Evolutionary conservation across 108 stramenopile species (phyloP), one percentile per base, ranked within the genome.

Genomic region (Epithemia pelagica): DNA sequence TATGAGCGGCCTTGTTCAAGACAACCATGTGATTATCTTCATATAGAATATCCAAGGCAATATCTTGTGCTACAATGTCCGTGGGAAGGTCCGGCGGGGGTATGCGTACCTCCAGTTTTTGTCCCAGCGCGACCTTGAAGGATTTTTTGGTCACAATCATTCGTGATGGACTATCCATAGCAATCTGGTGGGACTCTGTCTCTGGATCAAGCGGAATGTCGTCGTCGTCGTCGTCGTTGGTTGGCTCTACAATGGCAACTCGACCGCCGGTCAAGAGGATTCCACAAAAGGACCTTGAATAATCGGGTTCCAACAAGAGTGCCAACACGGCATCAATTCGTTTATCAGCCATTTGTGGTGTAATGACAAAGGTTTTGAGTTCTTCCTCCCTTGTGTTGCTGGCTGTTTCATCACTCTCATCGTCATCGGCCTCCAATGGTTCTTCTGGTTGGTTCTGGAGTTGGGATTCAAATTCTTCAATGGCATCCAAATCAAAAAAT

Each of bases 1-100:
- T 96, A 32, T 89, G 93, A 21, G 93, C 93, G 27, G 87, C 81
- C 74, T 97, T 97, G 69, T 92, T 94, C 23, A 96, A 59, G 5
- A 91, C 95, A 69, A 96, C 82, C 78, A 95, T 88, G 68, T 94
- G 81, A 54, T 93, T 90, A 70, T 97, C 97, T 69, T 97, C 97
- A 63, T 78, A 96, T 30, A 96, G 25, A 55, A 97, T 85, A 52
- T 90, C 76, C 37, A 97, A 69, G 1, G 90, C 82, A 32, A 95
- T 46, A 33, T 95, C 75, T 70, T 95, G 84, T 52, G 92, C 66
- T 24, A 86, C 58, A 30, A 94, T 91, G 60, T 88, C 85, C 2
- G 78, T 78, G 0, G 88, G 83, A 54, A 61, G 27, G 61, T 79
- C 75, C 22, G 72, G 61, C 0, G 60, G 25, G 0, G 68, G 71